Conservation (phyloP, 2,329 filamentous ascomycete genomes). For the Pyrenophora teres region DNA sequence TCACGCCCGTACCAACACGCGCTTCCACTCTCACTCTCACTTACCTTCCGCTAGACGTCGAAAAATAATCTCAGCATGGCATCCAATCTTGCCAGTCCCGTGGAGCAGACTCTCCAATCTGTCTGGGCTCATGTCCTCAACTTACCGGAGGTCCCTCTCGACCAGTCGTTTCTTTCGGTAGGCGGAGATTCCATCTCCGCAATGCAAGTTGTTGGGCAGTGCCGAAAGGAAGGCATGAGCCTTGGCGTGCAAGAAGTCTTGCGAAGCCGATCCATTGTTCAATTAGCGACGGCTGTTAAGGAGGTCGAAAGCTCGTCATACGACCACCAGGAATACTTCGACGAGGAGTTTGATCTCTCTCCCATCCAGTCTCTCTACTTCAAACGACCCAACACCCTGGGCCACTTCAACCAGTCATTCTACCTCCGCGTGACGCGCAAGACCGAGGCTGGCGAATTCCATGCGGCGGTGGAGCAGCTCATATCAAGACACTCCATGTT, state of each 20-base stretch:
- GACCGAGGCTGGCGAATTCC: conserved; percentile 30
- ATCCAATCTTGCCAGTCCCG: conserved; percentile 5
- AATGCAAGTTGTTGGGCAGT: conserved; percentile 56
- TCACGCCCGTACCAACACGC: background rate
- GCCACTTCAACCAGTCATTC: conserved; percentile 45
- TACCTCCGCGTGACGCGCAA: conserved; percentile 36
- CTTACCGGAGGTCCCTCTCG: conserved; percentile 33
- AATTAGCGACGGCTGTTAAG: conserved; percentile 34
- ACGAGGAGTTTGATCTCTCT: conserved; percentile 37
- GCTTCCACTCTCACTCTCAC: background rate
- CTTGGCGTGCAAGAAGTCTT: conserved; percentile 56
- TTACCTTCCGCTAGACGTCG: conserved; percentile 5
- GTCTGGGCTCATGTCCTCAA: conserved; percentile 42
- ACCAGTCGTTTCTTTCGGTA: conserved; percentile 49
- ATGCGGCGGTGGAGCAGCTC: conserved; percentile 30
- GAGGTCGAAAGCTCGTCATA: conserved; percentile 22
- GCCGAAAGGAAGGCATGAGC: conserved; percentile 52
- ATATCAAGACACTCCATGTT: conserved; percentile 42
- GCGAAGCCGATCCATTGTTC: conserved; percentile 52
- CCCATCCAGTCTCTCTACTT: conserved; percentile 43
- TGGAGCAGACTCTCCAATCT: conserved; percentile 30
- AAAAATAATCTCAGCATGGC: conserved; percentile 8
- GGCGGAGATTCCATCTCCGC: conserved; percentile 58
- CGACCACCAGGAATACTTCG: conserved; percentile 31
- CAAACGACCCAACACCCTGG: conserved; percentile 36